Conservation (phyloP, 306 rosid genomes). For the Gleditsia sinensis region DNA sequence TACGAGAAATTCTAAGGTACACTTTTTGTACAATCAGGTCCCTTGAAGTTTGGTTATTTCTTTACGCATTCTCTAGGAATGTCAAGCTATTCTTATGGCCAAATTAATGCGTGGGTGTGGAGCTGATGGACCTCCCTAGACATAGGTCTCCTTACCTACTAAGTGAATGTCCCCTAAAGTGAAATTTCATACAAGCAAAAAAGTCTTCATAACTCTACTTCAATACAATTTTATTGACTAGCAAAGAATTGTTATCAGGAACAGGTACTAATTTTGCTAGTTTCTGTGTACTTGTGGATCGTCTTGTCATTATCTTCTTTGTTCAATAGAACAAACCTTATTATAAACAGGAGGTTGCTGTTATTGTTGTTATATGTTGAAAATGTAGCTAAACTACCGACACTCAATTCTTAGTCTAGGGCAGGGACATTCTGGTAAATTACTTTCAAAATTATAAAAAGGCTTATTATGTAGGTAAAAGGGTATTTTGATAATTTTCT, state of each 20-base stretch:
- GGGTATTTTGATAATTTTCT: constrained; percentile 33
- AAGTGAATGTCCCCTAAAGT: constrained; percentile 22
- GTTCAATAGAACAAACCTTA: constrained; percentile 36
- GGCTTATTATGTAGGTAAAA: background rate
- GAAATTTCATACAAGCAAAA: constrained; percentile 6
- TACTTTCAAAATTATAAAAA: constrained; percentile 10
- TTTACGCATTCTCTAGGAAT: background rate
- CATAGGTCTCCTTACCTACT: background rate
- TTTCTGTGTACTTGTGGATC: constrained; percentile 42
- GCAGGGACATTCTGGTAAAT: constrained; percentile 47
- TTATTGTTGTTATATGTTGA: constrained; percentile 29
- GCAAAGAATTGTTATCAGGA: constrained; percentile 24
- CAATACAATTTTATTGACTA: constrained; percentile 33
- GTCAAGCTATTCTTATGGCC: constrained; percentile 15
- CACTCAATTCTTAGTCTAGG: constrained; percentile 45
- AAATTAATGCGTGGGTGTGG: constrained; percentile 20
- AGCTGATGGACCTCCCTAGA: background rate
- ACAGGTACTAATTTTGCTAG: constrained; percentile 46
- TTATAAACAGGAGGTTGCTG: constrained; percentile 29
- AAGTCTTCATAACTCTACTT: constrained; percentile 2
- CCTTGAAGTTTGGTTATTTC: background rate
- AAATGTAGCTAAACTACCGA: constrained; percentile 55
- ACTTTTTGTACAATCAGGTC: too few species aligned
- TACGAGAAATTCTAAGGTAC: too few species aligned
- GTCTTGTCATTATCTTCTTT: constrained; percentile 44